These are phyloP conservation scores for Diaporthe sp. DNA, from an alignment of 2,329 filamentous ascomycete genomes.

Conservation along the genomic window DNA sequence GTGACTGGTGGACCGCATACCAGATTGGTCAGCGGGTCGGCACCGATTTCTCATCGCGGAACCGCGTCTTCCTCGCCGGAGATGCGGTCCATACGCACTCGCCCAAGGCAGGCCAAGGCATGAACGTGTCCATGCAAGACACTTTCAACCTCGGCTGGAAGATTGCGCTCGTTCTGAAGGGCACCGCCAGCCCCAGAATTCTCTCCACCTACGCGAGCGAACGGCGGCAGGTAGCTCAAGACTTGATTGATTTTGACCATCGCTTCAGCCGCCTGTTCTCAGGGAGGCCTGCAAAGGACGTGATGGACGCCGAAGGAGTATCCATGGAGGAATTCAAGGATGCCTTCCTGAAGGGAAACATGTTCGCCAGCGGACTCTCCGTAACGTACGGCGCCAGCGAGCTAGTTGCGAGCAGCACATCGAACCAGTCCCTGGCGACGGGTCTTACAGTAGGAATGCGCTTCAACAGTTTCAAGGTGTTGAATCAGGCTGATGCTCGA, in stretches of 20 bases:
- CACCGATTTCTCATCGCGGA: slow-evolving; percentile 65
- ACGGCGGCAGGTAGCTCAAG: slow-evolving; percentile 70
- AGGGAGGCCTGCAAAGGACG: slow-evolving; percentile 68
- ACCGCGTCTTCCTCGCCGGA: slow-evolving; percentile 77
- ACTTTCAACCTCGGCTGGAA: slow-evolving; percentile 70
- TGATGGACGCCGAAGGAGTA: slow-evolving; percentile 71
- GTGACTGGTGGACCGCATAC: slow-evolving; percentile 77
- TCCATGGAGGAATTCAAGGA: slow-evolving; percentile 73
- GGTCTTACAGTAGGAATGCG: slow-evolving; percentile 66
- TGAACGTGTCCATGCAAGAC: slow-evolving; percentile 81
- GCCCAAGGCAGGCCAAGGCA: slow-evolving; percentile 77
- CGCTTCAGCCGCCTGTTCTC: slow-evolving; percentile 69
- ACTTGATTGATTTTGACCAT: slow-evolving; percentile 75
- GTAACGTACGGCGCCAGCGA: slow-evolving; percentile 70
- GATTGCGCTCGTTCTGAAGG: slow-evolving; percentile 60
- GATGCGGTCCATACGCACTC: slow-evolving; percentile 71
- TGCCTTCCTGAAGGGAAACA: slow-evolving; percentile 69
- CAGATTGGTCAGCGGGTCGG: slow-evolving; percentile 77
- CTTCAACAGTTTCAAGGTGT: slow-evolving; percentile 69
- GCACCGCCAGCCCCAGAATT: slow-evolving; percentile 55
- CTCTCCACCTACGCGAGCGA: slow-evolving; percentile 65
- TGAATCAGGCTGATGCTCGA: slow-evolving; percentile 67
- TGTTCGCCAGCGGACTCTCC: slow-evolving; percentile 61
- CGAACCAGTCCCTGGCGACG: slow-evolving; percentile 54
- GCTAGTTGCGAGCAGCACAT: slow-evolving; percentile 65